Conservation (phyloP, 2,329 filamentous ascomycete genomes). For the Emericellopsis atlantica region DNA sequence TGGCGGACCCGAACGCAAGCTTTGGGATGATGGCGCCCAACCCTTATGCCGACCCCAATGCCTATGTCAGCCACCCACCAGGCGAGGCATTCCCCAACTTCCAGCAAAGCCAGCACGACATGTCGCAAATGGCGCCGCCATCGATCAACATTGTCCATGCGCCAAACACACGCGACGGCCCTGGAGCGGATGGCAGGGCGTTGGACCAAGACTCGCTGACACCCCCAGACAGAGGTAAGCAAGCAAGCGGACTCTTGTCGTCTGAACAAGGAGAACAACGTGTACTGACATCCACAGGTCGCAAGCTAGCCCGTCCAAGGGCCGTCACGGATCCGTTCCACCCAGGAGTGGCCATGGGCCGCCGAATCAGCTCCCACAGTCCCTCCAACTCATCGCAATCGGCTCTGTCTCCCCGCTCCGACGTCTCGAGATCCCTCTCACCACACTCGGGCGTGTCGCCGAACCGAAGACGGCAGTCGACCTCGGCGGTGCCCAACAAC, state of each 20-base stretch:
- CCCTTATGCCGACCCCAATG: conserved; percentile 18
- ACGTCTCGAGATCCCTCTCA: conserved; percentile 43
- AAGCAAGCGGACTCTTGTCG: neutral
- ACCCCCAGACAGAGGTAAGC: conserved; percentile 59
- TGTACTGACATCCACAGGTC: conserved; percentile 20
- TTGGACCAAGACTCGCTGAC: conserved; percentile 69
- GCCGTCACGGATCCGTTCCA: conserved; percentile 50
- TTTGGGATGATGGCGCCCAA: conserved; percentile 29
- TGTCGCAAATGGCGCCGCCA: conserved; percentile 76
- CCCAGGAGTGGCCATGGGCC: conserved; percentile 26
- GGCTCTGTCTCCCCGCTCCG: conserved; percentile 28
- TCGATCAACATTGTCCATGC: conserved; percentile 92
- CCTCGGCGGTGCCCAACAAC: conserved; percentile 49
- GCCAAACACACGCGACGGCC: conserved; percentile 47
- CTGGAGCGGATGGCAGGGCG: conserved; percentile 36
- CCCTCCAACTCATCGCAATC: conserved; percentile 38
- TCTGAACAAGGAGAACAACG: conserved; percentile 6
- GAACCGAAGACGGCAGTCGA: conserved; percentile 41
- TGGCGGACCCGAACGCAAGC: conserved; percentile 39
- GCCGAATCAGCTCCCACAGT: conserved; percentile 23
- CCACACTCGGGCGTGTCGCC: conserved; percentile 30
- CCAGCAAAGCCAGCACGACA: conserved; percentile 39
- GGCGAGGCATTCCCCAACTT: conserved; percentile 41
- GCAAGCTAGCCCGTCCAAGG: conserved; percentile 33
- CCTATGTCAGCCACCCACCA: conserved; percentile 19